Percentiles rank a stretch among this genome's conserved stretches.
phyloP scores from a whole-genome alignment of 2,329 filamentous ascomycete genomes.

The Paecilomyces sp. region DNA sequence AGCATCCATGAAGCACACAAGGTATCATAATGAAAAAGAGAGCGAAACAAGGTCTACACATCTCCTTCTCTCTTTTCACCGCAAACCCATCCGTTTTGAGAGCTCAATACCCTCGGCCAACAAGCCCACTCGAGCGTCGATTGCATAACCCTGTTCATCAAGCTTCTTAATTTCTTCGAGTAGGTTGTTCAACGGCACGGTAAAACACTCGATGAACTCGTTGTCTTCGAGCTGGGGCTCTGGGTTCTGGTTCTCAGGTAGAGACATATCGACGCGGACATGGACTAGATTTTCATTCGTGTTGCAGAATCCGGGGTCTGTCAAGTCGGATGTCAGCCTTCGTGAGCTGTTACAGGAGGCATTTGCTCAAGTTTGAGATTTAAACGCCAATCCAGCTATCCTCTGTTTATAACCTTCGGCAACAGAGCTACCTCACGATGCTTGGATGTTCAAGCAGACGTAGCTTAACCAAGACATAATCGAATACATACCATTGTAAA shows the following conservation, averaged over 20 bases:
- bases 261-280: conserved; percentile 61
- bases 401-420: no score
- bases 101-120: conserved; percentile 72
- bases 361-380: no score
- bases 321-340: background rate
- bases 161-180: conserved; percentile 61
- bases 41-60: background rate
- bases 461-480: no score
- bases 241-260: conserved; percentile 62
- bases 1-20: background rate
- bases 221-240: conserved; percentile 67
- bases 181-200: conserved; percentile 55
- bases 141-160: conserved; percentile 65
- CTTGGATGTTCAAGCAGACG: no score
- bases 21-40: background rate
- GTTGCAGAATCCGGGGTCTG: conserved; percentile 44
- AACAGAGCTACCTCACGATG: no score
- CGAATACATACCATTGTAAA: conserved; percentile 36
- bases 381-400: no score
- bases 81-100: conserved; percentile 43
- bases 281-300: conserved; percentile 55
- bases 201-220: conserved; percentile 77
- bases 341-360: no score
- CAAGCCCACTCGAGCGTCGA: conserved; percentile 71
- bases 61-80: background rate